A percentile compares a stretch with the other conserved stretches of the same genome.
Evolutionary conservation across 768 basidiomycete genomes (phyloP).

Genomic region (Suillus brevipes): DNA sequence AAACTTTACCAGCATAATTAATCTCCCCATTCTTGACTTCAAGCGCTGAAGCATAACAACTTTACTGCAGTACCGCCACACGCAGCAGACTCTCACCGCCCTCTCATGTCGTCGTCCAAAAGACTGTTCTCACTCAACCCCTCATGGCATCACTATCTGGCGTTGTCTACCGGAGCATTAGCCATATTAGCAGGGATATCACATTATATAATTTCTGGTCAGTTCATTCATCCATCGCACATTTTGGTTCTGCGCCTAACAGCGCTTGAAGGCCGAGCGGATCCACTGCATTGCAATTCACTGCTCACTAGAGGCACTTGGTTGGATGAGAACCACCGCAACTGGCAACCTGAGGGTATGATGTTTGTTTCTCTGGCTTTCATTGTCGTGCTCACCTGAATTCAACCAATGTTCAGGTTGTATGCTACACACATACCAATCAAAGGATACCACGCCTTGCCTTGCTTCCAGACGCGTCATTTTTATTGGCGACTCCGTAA

Average conservation of each 20-base stretch:
- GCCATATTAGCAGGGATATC: conserved; percentile 46
- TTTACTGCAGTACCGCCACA: background rate
- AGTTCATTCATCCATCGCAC: conserved; percentile 18
- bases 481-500: conserved; percentile 86
- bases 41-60: background rate
- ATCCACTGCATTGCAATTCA: conserved; percentile 72
- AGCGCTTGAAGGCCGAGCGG: conserved; percentile 56
- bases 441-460: conserved; percentile 54
- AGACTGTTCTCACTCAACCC: conserved; percentile 40
- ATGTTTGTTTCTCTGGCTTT: conserved; percentile 6
- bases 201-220: conserved; percentile 47
- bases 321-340: conserved; percentile 63
- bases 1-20: background rate
- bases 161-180: conserved; percentile 38
- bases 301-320: conserved; percentile 74
- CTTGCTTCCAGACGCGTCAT: conserved; percentile 59
- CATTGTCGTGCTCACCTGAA: conserved; percentile 8
- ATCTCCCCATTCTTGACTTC: background rate
- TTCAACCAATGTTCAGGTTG: conserved; percentile 56
- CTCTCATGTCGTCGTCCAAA: conserved; percentile 26
- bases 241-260: background rate
- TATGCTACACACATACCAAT: conserved; percentile 68
- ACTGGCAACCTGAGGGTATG: conserved; percentile 88
- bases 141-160: conserved; percentile 53
- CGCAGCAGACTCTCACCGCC: conserved; percentile 5